Evolutionary conservation across 352 stramenopile species (phyloP), one percentile per base, ranked within the genome.

Genomic region (Aphanomyces cochlioides): DNA sequence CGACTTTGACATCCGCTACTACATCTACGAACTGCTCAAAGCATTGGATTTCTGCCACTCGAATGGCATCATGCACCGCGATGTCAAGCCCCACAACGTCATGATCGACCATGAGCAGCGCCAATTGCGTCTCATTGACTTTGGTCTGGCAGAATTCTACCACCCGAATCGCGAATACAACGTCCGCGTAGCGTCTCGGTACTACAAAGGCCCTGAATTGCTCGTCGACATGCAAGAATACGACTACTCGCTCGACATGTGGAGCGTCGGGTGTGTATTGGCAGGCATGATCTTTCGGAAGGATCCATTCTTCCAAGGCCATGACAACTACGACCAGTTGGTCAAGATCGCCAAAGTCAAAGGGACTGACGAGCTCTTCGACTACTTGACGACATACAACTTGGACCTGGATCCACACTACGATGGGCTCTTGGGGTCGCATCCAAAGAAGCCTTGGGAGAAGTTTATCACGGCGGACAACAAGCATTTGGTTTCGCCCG

Each of bases 161-260:
- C 96, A 99, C 76, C 96, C 85, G 4, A 92, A 96, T 50, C 82
- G 96, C 57, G 97, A 99, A 83, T 99, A 99, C 87, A 99, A 99
- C 78, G 97, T 99, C 8, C 87, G 97, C 47, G 97, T 99, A 19
- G 97, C 97, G 40, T 98, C 89, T 68, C 88, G 97, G 53, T 99
- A 99, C 84, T 99, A 99, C 80, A 99, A 99, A 86, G 97, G 96
- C 56, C 96, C 97, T 5, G 97, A 99, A 78, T 79, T 99, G 10
- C 82, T 99, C 19, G 97, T 99, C 47, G 96, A 99, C 78, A 92
- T 99, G 77, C 97, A 99, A 75, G 97, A 99, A 75, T 99, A 99
- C 77, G 97, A 99, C 84, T 99, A 99, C 81, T 97, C 95, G 48
- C 85, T 99, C 47, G 97, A 99, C 78, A 99, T 99, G 96, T 99